A percentile compares a stretch with the other conserved stretches of the same genome.
phyloP scores from a whole-genome alignment of 164 flowering plant genomes.

The Paratinospora sagittata region DNA sequence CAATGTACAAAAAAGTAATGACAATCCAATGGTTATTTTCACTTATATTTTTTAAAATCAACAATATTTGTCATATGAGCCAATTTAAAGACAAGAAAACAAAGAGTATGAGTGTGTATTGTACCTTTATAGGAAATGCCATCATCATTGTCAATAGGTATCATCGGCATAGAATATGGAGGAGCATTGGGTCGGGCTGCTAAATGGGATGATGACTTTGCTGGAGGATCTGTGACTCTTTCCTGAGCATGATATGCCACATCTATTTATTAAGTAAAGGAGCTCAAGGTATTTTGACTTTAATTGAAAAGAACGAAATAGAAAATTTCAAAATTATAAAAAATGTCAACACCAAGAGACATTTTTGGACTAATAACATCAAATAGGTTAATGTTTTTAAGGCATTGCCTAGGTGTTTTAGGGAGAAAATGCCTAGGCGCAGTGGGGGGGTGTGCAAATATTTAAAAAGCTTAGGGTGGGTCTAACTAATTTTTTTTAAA shows the following conservation, averaged over 20 bases:
- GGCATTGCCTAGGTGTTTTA: too few species aligned
- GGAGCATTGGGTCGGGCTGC: slow-evolving; percentile 50
- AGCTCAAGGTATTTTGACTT: not conserved
- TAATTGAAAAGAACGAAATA: slow-evolving; percentile 4
- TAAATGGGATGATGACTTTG: slow-evolving; percentile 41
- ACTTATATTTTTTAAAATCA: not conserved
- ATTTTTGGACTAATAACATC: not conserved
- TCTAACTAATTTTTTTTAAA: too few species aligned
- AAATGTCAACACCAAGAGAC: not conserved
- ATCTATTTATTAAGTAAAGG: not conserved
- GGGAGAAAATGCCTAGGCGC: too few species aligned
- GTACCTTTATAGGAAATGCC: slow-evolving; percentile 65
- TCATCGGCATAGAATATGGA: slow-evolving; percentile 47
- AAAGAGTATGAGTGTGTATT: slow-evolving; percentile 6
- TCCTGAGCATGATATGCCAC: slow-evolving; percentile 52
- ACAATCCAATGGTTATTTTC: not conserved
- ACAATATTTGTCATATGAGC: not conserved
- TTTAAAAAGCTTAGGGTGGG: too few species aligned
- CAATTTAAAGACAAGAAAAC: not conserved
- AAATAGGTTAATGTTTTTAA: too few species aligned
- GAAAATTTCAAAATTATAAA: not conserved
- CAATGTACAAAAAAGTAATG: not conserved
- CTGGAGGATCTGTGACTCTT: slow-evolving; percentile 48
- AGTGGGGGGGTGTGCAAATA: too few species aligned
- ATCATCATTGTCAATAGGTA: slow-evolving; percentile 62